These are phyloP conservation scores for Cucumis cinereus DNA, from an alignment of 306 rosid species.

Conservation along the genomic window DNA sequence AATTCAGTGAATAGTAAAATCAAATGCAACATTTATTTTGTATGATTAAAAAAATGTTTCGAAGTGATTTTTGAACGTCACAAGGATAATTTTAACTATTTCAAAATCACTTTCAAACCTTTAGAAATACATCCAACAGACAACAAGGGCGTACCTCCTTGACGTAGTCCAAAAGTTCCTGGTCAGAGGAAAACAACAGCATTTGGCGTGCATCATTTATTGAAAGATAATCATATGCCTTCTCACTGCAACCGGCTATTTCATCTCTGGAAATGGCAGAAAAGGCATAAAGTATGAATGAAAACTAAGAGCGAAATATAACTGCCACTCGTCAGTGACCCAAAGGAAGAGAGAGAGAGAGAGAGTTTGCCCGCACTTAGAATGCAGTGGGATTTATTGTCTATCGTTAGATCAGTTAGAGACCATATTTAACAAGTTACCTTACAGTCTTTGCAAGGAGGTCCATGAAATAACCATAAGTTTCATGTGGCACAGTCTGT, in stretches of 20 bases:
- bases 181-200: constrained; percentile 56
- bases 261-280: constrained; percentile 56
- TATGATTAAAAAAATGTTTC: no score
- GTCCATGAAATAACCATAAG: constrained; percentile 89
- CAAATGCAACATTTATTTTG: no score
- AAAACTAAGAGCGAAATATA: background rate
- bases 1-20: background rate
- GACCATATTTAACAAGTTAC: constrained; percentile 19
- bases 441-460: constrained; percentile 95
- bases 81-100: no score
- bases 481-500: constrained; percentile 82
- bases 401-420: background rate
- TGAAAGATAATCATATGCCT: constrained; percentile 83
- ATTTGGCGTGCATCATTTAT: constrained; percentile 62
- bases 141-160: constrained; percentile 40
- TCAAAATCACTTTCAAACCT: no score
- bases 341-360: background rate
- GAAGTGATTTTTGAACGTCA: no score
- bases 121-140: background rate
- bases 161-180: constrained; percentile 55
- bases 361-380: background rate
- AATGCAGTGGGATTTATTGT: background rate
- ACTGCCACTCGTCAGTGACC: background rate
- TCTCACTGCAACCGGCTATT: constrained; percentile 96
- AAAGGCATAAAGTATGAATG: background rate